Evolutionary conservation across 352 stramenopile genomes (phyloP).

Genomic region (Discostella stelligera): DNA sequence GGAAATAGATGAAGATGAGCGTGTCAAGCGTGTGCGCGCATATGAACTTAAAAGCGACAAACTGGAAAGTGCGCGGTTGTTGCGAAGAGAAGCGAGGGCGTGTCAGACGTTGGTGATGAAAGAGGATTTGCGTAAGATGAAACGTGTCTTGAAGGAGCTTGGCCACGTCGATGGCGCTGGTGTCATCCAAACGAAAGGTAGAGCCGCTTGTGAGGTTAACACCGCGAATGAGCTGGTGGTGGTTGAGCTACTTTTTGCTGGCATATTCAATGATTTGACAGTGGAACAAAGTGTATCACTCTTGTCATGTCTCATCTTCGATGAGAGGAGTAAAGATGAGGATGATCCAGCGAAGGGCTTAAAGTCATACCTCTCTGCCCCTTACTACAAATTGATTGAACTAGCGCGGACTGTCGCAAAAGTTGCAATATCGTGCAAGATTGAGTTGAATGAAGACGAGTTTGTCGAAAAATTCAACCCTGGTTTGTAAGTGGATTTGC

Average conservation of each 20-base stretch:
- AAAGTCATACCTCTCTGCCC: constrained; percentile 73
- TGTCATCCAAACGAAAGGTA: constrained; percentile 98
- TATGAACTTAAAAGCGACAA: constrained; percentile 92
- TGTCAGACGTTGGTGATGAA: constrained; percentile 95
- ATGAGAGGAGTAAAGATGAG: constrained; percentile 90
- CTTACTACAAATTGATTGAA: constrained; percentile 93
- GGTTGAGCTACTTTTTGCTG: constrained; percentile 98
- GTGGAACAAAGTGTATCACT: constrained; percentile 95
- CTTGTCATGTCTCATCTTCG: constrained; percentile 95
- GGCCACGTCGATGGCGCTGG: constrained; percentile 93
- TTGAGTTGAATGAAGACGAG: constrained; percentile 94
- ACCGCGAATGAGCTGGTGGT: constrained; percentile 97
- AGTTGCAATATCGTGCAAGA: constrained; percentile 70
- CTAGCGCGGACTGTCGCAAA: constrained; percentile 87
- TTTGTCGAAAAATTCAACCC: constrained; percentile 97
- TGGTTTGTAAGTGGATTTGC: constrained; percentile 84
- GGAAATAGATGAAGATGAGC: constrained; percentile 77
- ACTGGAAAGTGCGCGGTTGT: constrained; percentile 88
- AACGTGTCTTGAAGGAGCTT: constrained; percentile 92
- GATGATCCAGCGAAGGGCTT: constrained; percentile 75
- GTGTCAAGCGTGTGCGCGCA: constrained; percentile 84
- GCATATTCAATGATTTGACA: constrained; percentile 96
- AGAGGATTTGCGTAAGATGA: constrained; percentile 92
- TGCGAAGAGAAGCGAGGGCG: constrained; percentile 92
- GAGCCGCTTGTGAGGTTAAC: constrained; percentile 98